Evolutionary conservation across 129 eudicot species (phyloP).

Genomic region (Tagetes erecta): DNA sequence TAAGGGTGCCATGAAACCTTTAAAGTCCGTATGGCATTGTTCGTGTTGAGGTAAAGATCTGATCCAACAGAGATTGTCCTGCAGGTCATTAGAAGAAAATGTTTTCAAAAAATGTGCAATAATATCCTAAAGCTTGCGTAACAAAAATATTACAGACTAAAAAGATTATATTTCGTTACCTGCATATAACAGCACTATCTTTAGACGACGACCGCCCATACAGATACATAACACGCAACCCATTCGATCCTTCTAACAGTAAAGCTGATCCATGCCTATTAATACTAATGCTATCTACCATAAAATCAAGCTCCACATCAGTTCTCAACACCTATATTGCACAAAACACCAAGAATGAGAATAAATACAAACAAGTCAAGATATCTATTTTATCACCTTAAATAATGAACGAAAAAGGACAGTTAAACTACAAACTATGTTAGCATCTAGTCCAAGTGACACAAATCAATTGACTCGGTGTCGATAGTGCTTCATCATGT

Average conservation of each 20-base stretch:
- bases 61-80: constrained; percentile 86
- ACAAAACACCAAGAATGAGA: constrained; percentile 18
- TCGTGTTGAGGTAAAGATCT: constrained; percentile 59
- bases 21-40: constrained; percentile 59
- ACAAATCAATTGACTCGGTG: not conserved
- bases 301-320: constrained; percentile 59
- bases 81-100: constrained; percentile 27
- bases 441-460: not conserved
- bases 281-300: constrained; percentile 64
- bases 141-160: not conserved
- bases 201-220: constrained; percentile 66
- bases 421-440: not conserved
- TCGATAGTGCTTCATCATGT: not conserved
- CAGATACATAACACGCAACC: constrained; percentile 69
- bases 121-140: not conserved
- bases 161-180: constrained; percentile 37
- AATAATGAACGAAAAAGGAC: not conserved
- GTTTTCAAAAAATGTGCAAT: not conserved
- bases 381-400: not conserved
- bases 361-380: not conserved
- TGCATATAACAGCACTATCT: constrained; percentile 75
- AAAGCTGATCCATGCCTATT: constrained; percentile 86
- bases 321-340: constrained; percentile 68
- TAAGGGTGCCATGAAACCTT: constrained; percentile 88
- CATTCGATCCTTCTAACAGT: constrained; percentile 62